Base-by-base conservation (phyloP, 2,329 filamentous ascomycete species). In the Delphinella strobiligena region DNA sequence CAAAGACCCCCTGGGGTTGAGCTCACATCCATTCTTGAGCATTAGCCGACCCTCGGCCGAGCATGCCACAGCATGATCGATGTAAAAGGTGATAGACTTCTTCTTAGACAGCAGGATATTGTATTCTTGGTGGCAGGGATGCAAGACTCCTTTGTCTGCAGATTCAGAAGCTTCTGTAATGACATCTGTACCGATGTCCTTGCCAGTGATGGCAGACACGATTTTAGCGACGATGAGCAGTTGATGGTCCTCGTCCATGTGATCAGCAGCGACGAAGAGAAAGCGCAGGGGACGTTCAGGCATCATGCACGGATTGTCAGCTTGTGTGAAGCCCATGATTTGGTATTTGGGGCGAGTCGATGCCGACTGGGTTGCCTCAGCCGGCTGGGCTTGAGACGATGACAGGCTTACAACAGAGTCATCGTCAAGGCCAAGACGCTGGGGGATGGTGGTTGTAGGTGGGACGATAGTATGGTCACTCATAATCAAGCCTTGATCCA, bases 381-480 rank as follows among this genome's bases (percentile, higher is more conserved):
- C 22, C 7, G 22, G 12, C 22, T 7, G 22, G n/a, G n/a, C n/a
- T n/a, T n/a, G n/a, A n/a, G n/a, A n/a, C n/a, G n/a, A n/a, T n/a
- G n/a, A n/a, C n/a, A n/a, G n/a, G n/a, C n/a, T n/a, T n/a, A n/a
- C n/a, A n/a, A n/a, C n/a, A n/a, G n/a, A n/a, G n/a, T n/a, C n/a
- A n/a, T n/a, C n/a, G n/a, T n/a, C n/a, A n/a, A n/a, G n/a, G n/a
- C n/a, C n/a, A n/a, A n/a, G n/a, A n/a, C n/a, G n/a, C n/a, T 12
- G 22, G 22, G 22, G 12, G 22, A 12, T 7, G 22, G 22, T 7
- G 22, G 7, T 27, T 7, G 22, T 12, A 27, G 22, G 22, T 27
- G 38, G 38, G 9, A 41, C 18, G 39, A 41, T 32, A 19, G 39
- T 41, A 22, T 34, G 29, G 15, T 41, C 39, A 19, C 39, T 41